phyloP scores from a whole-genome alignment of 306 rosid species.

The Cotoneaster glaucophyllus region DNA sequence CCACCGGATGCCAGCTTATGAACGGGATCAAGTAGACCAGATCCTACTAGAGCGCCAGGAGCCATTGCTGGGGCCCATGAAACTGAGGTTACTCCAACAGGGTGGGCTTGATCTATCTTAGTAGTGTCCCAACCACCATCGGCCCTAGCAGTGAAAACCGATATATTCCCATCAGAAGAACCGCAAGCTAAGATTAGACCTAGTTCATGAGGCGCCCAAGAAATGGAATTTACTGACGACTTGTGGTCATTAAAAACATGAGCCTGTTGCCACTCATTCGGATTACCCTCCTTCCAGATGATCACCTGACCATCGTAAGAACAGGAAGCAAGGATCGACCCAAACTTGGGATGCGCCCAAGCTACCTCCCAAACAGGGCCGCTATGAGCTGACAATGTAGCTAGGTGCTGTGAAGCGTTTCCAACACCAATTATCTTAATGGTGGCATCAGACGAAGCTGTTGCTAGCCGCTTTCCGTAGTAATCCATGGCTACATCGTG shows the following conservation, averaged over 20 bases:
- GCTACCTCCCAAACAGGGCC: constrained; percentile 90
- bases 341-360: constrained; percentile 96
- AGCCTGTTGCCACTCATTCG: constrained; percentile 77
- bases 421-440: constrained; percentile 76
- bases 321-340: constrained; percentile 74
- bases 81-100: constrained; percentile 86
- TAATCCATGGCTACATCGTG: constrained; percentile 90
- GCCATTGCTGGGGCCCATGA: constrained; percentile 92
- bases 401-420: constrained; percentile 64
- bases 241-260: constrained; percentile 71
- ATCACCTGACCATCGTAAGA: constrained; percentile 80
- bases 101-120: constrained; percentile 80
- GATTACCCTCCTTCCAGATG: constrained; percentile 92
- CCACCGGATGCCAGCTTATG: constrained; percentile 92
- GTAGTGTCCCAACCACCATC: constrained; percentile 93
- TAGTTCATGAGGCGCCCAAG: constrained; percentile 95
- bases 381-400: constrained; percentile 68
- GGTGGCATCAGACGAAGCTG: constrained; percentile 81
- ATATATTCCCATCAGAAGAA: constrained; percentile 85
- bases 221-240: constrained; percentile 82
- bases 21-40: constrained; percentile 66
- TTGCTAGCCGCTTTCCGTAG: constrained; percentile 81
- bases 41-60: constrained; percentile 78
- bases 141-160: constrained; percentile 66
- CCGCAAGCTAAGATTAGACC: constrained; percentile 90